These are phyloP conservation scores for Cyphellophora europaea DNA, from an alignment of 2,329 filamentous ascomycete species.

Conservation along the genomic window DNA sequence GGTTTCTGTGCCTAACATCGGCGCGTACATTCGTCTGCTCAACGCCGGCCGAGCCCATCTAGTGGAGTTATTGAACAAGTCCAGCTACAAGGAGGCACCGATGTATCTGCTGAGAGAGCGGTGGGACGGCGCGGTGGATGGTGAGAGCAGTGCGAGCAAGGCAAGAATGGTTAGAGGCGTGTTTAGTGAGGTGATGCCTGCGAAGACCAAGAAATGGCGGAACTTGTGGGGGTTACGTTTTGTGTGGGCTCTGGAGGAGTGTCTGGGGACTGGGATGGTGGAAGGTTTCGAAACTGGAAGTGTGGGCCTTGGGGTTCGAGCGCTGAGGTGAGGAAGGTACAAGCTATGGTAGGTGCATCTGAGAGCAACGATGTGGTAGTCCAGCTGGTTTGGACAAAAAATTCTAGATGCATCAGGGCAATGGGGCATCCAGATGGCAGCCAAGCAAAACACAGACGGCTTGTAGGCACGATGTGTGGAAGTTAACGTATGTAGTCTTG, in stretches of 20 bases:
- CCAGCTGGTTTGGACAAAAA: too few species aligned
- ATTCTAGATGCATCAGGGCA: too few species aligned
- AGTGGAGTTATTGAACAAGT: conserved; percentile 41
- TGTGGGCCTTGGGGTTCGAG: conserved; percentile 46
- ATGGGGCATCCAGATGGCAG: too few species aligned
- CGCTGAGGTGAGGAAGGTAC: conserved; percentile 9
- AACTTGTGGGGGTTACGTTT: conserved; percentile 50
- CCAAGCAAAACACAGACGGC: too few species aligned
- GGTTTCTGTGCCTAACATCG: conserved; percentile 51
- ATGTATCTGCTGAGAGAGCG: conserved; percentile 46
- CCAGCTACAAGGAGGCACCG: conserved; percentile 42
- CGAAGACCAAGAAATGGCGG: conserved; percentile 56
- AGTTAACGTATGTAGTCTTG: too few species aligned
- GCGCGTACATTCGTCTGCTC: conserved; percentile 50
- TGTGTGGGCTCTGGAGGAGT: conserved; percentile 52
- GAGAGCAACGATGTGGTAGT: too few species aligned
- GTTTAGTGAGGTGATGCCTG: conserved; percentile 46
- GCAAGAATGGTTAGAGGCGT: conserved; percentile 49
- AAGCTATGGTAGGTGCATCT: background rate
- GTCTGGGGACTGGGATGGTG: conserved; percentile 49
- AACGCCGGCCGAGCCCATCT: conserved; percentile 46
- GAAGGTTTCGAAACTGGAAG: conserved; percentile 56
- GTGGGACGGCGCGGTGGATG: conserved; percentile 54
- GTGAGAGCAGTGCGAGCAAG: conserved; percentile 31
- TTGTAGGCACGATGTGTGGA: too few species aligned